phyloP scores from a whole-genome alignment of 1,284 basidiomycete genomes.

The Heliocybe sulcata region DNA sequence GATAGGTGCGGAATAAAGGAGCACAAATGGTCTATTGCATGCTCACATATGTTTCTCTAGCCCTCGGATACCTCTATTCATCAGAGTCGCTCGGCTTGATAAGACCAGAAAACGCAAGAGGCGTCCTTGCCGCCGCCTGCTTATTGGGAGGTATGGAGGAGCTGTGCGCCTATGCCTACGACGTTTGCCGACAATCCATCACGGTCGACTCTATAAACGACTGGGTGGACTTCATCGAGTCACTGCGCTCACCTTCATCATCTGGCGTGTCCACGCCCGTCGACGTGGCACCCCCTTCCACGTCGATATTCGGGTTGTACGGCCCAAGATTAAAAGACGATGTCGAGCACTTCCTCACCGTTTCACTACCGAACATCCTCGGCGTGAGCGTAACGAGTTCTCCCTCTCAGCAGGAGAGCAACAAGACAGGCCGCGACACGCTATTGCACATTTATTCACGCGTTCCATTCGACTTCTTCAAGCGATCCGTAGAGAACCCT shows the following conservation, averaged over 20 bases:
- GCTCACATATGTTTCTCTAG: slow-evolving; percentile 24
- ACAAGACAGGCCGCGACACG: slow-evolving; percentile 47
- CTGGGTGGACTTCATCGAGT: slow-evolving; percentile 73
- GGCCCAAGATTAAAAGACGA: slow-evolving; percentile 61
- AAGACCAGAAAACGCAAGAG: slow-evolving; percentile 70
- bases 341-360: slow-evolving; percentile 71
- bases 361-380: slow-evolving; percentile 59
- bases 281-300: slow-evolving; percentile 28
- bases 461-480: slow-evolving; percentile 78
- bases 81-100: slow-evolving; percentile 61
- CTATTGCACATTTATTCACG: slow-evolving; percentile 67
- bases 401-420: slow-evolving; percentile 13
- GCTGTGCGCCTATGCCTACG: slow-evolving; percentile 72
- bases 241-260: slow-evolving; percentile 37
- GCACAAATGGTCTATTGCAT: slow-evolving; percentile 9
- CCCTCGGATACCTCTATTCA: slow-evolving; percentile 76
- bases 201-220: slow-evolving; percentile 61
- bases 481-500: slow-evolving; percentile 69
- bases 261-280: slow-evolving; percentile 40
- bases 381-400: slow-evolving; percentile 27
- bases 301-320: slow-evolving; percentile 66
- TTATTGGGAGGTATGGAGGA: slow-evolving; percentile 83
- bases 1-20: slow-evolving; percentile 38
- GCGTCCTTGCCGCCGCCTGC: slow-evolving; percentile 75
- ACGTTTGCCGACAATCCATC: slow-evolving; percentile 68